Percentiles rank a stretch among this genome's conserved stretches.
These are phyloP conservation scores for Puccinia hordei DNA, from an alignment of 1,284 basidiomycete species.

Conservation along the genomic window DNA sequence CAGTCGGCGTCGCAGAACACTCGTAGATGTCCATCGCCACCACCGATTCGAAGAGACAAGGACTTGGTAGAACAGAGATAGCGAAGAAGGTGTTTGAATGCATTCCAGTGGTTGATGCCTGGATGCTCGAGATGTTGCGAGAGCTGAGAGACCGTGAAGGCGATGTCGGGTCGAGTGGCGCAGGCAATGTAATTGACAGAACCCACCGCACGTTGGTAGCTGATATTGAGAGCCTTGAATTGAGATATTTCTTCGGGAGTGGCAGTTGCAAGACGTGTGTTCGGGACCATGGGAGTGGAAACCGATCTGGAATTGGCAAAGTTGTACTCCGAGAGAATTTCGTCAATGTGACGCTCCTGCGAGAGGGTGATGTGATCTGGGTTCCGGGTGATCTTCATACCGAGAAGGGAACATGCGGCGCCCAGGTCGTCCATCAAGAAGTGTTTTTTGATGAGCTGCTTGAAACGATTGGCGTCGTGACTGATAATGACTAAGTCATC, in stretches of 20 bases:
- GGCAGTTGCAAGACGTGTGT: background rate
- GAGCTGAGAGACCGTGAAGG: constrained; percentile 18
- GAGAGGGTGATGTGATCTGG: background rate
- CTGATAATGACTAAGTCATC: too few species aligned
- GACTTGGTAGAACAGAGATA: background rate
- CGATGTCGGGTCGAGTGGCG: too few species aligned
- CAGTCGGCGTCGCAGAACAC: background rate
- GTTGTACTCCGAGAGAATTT: background rate
- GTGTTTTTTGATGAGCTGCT: too few species aligned
- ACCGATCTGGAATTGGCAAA: background rate
- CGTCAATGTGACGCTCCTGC: constrained; percentile 13
- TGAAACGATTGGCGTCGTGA: background rate
- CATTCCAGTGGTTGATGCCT: constrained; percentile 5
- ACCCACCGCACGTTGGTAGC: background rate
- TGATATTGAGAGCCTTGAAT: background rate
- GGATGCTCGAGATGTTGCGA: constrained; percentile 23
- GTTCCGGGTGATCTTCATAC: constrained; percentile 19
- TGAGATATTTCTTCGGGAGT: background rate
- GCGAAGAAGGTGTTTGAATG: background rate
- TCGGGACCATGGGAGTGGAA: background rate
- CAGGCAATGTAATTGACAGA: background rate
- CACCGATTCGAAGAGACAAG: background rate
- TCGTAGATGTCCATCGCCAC: too few species aligned
- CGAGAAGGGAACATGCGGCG: too few species aligned
- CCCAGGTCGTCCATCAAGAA: too few species aligned